phyloP scores from a whole-genome alignment of 257 asterid species.

The Solanum neorickii region DNA sequence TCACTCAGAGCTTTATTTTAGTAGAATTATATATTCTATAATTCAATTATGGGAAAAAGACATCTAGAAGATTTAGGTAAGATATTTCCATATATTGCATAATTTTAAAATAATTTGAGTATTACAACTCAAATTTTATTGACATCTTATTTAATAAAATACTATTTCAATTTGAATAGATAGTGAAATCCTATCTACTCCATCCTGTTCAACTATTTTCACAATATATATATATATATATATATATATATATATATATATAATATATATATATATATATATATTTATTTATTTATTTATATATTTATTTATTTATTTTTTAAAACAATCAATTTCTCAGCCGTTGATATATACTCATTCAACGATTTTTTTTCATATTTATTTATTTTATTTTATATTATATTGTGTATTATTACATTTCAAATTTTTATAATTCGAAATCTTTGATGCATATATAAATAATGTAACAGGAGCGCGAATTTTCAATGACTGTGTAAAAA shows the following conservation, averaged over 20 bases:
- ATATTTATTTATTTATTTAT: too few species aligned
- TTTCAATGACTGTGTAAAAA: too few species aligned
- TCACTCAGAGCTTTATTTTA: background rate
- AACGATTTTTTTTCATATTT: background rate
- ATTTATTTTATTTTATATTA: background rate
- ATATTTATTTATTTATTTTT: too few species aligned
- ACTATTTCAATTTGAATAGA: background rate
- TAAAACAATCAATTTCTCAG: background rate
- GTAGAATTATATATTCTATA: background rate
- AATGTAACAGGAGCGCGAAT: too few species aligned
- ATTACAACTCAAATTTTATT: background rate
- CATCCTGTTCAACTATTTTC: background rate
- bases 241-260: background rate
- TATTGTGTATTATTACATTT: background rate
- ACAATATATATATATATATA: background rate
- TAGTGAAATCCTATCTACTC: background rate
- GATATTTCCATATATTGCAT: background rate
- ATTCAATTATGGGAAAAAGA: background rate
- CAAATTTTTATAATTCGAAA: too few species aligned
- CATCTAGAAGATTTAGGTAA: background rate
- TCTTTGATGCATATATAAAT: too few species aligned
- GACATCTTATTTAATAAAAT: background rate
- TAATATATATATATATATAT: too few species aligned
- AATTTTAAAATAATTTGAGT: background rate
- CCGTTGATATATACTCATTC: background rate